A percentile compares a stretch with the other conserved stretches of the same genome.
phyloP scores from a whole-genome alignment of 78 protist genomes.

The Dictyostelium brefeldianum region DNA sequence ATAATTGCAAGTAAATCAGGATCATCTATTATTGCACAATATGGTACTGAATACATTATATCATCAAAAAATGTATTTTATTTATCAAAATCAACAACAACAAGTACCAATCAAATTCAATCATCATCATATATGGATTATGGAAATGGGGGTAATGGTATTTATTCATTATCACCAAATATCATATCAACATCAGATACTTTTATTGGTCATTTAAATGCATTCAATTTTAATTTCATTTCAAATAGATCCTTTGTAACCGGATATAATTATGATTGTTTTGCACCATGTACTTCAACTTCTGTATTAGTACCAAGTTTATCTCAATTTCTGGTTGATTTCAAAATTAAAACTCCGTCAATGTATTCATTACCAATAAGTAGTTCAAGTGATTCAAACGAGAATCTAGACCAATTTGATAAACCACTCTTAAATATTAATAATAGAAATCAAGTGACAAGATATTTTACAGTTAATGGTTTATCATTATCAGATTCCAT shows the following conservation, averaged over 20 bases:
- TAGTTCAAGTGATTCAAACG: neutral
- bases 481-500: neutral
- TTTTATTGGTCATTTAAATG: neutral
- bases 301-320: neutral
- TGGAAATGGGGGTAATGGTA: neutral
- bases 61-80: neutral
- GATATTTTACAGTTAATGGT: neutral
- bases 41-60: neutral
- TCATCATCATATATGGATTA: neutral
- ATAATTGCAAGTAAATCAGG: neutral
- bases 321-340: neutral
- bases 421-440: neutral
- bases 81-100: neutral
- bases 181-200: too few relatives aligned
- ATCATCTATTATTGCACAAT: neutral
- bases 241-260: neutral
- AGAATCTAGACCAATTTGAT: too few relatives aligned
- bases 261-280: neutral
- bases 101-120: neutral
- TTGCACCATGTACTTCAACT: neutral
- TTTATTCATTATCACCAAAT: neutral
- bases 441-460: neutral
- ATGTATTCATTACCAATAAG: neutral
- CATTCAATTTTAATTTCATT: constrained; percentile 1
- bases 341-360: neutral